Conservation (phyloP, 306 rosid genomes). For the Cucurbita ficifolia region DNA sequence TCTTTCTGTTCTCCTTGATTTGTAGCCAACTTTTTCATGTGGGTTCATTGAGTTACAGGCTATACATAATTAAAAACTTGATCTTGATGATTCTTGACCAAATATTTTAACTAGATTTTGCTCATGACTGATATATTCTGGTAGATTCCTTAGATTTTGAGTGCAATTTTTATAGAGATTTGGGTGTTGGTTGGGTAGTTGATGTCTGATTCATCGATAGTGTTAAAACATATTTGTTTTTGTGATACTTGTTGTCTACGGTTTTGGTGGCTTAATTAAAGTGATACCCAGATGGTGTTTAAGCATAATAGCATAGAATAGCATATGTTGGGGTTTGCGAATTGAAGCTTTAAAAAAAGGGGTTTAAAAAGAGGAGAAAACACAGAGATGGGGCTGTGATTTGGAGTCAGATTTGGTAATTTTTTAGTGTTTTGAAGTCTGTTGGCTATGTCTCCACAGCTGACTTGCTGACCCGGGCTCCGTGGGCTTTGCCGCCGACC, state of each 20-base stretch:
- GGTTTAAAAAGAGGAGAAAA: constrained; percentile 28
- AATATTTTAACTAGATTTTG: constrained; percentile 37
- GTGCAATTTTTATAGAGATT: constrained; percentile 22
- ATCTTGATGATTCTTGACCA: constrained; percentile 32
- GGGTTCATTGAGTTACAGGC: constrained; percentile 27
- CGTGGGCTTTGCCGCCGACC: constrained; percentile 96
- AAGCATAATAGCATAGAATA: background rate
- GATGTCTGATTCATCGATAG: constrained; percentile 40
- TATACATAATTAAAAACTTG: constrained; percentile 22
- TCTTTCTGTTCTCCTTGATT: constrained; percentile 29
- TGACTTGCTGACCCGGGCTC: constrained; percentile 42
- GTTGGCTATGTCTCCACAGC: constrained; percentile 50
- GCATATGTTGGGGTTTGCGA: constrained; percentile 44
- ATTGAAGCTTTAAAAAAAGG: constrained; percentile 39
- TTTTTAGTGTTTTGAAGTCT: constrained; percentile 55
- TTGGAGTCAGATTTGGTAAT: constrained; percentile 39
- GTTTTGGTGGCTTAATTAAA: constrained; percentile 73
- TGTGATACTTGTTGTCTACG: constrained; percentile 84
- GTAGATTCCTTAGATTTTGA: constrained; percentile 64
- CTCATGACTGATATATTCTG: constrained; percentile 33
- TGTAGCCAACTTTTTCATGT: constrained; percentile 28
- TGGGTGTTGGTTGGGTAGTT: constrained; percentile 49
- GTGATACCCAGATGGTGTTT: constrained; percentile 98
- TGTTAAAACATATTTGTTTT: constrained; percentile 10
- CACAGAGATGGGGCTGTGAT: constrained; percentile 32